Evolutionary conservation across 192 early-diverging fungal species (phyloP).

Genomic region (Gorgonomyces haynaldii): DNA sequence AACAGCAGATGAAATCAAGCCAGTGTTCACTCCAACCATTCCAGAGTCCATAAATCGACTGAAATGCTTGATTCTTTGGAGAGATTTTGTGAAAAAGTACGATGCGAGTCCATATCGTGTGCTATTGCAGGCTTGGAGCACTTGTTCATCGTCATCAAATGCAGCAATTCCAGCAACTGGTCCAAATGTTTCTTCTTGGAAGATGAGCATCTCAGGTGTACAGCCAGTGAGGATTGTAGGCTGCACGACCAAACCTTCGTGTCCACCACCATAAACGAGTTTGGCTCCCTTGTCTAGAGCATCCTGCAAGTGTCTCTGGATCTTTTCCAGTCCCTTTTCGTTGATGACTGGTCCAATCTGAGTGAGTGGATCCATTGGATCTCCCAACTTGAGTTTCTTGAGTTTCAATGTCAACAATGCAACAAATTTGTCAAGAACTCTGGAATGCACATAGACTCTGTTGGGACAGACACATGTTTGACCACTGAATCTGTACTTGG

Average conservation of each 20-base stretch:
- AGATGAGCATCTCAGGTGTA: conserved; percentile 54
- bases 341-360: conserved; percentile 78
- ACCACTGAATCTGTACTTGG: too few species aligned
- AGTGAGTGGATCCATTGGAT: conserved; percentile 52
- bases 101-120: conserved; percentile 66
- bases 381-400: conserved; percentile 51
- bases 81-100: conserved; percentile 76
- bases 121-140: conserved; percentile 61
- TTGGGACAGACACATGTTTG: conserved; percentile 34
- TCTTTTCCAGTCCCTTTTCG: too few species aligned
- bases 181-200: conserved; percentile 79
- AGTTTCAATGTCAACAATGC: conserved; percentile 40
- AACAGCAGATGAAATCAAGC: conserved; percentile 25
- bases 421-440: conserved; percentile 25
- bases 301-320: conserved; percentile 54
- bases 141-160: too few species aligned
- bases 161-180: conserved; percentile 79
- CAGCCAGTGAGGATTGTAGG: conserved; percentile 70
- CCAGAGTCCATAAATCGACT: conserved; percentile 71
- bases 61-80: conserved; percentile 66
- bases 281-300: conserved; percentile 63
- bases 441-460: conserved; percentile 28
- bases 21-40: conserved; percentile 88
- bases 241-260: conserved; percentile 59
- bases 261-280: conserved; percentile 50